phyloP scores from a whole-genome alignment of 176 grass and related monocot species.

The Bothriochloa decipiens region DNA sequence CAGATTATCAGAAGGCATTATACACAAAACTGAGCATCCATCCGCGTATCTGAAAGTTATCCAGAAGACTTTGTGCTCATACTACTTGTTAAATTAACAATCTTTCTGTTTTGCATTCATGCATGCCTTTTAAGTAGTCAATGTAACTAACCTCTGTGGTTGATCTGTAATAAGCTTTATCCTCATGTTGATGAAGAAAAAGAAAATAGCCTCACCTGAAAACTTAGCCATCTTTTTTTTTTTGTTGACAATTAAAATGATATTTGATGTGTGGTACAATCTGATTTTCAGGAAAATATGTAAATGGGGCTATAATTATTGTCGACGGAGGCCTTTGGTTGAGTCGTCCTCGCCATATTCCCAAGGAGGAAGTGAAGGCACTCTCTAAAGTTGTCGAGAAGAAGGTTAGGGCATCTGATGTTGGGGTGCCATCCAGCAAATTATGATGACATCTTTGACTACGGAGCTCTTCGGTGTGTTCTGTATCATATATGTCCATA shows the following conservation, averaged over 20 bases:
- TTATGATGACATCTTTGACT: slow-evolving; percentile 41
- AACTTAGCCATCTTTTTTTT: background rate
- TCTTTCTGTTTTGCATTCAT: background rate
- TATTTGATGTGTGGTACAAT: slow-evolving; percentile 37
- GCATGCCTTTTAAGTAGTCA: background rate
- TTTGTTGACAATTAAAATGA: background rate
- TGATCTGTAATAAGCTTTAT: background rate
- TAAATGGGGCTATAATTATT: slow-evolving; percentile 81
- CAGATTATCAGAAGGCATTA: background rate
- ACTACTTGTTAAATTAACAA: background rate
- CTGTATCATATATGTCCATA: background rate
- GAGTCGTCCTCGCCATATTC: slow-evolving; percentile 62
- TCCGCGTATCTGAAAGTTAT: background rate
- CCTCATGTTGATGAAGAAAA: background rate
- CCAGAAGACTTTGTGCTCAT: background rate
- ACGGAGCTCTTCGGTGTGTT: background rate
- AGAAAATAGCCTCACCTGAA: background rate
- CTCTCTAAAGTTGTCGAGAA: slow-evolving; percentile 70
- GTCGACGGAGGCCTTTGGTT: slow-evolving; percentile 95
- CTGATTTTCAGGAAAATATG: slow-evolving; percentile 73
- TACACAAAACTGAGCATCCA: background rate
- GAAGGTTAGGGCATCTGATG: slow-evolving; percentile 60
- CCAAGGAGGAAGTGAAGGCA: slow-evolving; percentile 82
- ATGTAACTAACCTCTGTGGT: background rate
- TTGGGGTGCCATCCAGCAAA: slow-evolving; percentile 78